A percentile compares a stretch with the other conserved stretches of the same genome.
Evolutionary conservation across 1,284 basidiomycete genomes (phyloP).

Genomic region (Meira miltonrushii): DNA sequence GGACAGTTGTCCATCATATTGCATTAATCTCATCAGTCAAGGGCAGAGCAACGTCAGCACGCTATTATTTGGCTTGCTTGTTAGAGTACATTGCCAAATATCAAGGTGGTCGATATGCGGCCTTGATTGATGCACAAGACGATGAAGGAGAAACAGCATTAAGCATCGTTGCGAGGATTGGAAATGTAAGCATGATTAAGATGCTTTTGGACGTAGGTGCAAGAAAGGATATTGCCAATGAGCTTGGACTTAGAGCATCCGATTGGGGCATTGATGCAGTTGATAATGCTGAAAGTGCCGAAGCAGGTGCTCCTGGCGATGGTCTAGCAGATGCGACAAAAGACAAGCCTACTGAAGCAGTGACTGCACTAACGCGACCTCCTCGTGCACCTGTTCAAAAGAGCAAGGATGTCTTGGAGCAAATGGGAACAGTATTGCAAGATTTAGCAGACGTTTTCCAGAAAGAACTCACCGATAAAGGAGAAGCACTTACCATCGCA

Average conservation of each 20-base stretch:
- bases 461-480: conserved; percentile 76
- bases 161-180: conserved; percentile 89
- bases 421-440: conserved; percentile 53
- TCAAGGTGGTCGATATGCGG: conserved; percentile 50
- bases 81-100: conserved; percentile 62
- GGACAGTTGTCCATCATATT: conserved; percentile 90
- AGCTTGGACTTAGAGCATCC: conserved; percentile 81
- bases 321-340: not conserved
- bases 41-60: conserved; percentile 74
- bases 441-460: conserved; percentile 83
- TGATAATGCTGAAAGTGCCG: not conserved
- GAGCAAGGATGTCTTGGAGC: conserved; percentile 80
- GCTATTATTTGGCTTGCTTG: conserved; percentile 87
- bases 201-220: conserved; percentile 88
- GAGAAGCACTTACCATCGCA: conserved; percentile 75
- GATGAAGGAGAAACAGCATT: conserved; percentile 93
- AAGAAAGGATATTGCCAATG: conserved; percentile 84
- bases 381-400: conserved; percentile 66
- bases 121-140: conserved; percentile 85
- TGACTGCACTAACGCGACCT: conserved; percentile 53
- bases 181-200: conserved; percentile 79
- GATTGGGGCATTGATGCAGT: conserved; percentile 63
- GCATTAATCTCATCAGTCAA: conserved; percentile 83
- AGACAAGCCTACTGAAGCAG: conserved; percentile 55
- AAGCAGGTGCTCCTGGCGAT: conserved; percentile 8